A percentile compares a stretch with the other conserved stretches of the same genome.
Evolutionary conservation across 2,329 filamentous ascomycete species (phyloP).

Genomic region (Cladosporium sp.): DNA sequence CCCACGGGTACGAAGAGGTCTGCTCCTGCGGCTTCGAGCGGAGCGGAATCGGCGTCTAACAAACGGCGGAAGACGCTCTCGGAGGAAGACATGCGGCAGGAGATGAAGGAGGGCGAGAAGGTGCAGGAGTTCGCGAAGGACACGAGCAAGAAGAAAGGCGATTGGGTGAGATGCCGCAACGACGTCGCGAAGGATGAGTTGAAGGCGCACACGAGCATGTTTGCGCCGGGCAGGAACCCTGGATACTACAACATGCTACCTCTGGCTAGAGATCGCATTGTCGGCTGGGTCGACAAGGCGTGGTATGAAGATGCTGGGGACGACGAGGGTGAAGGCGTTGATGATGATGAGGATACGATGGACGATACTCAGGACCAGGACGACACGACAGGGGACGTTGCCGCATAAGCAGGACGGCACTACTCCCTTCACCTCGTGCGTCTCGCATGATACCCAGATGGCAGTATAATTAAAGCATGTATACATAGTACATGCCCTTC

Average conservation of each 20-base stretch:
- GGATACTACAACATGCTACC: slow-evolving; percentile 63
- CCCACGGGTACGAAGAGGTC: slow-evolving; percentile 22
- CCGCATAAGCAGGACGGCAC: too few relatives aligned
- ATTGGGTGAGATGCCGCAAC: slow-evolving; percentile 69
- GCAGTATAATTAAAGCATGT: too few relatives aligned
- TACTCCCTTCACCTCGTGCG: too few relatives aligned
- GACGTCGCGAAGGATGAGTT: slow-evolving; percentile 74
- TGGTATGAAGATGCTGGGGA: slow-evolving; percentile 26
- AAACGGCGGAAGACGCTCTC: slow-evolving; percentile 20
- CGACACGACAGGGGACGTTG: not conserved
- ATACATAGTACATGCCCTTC: too few relatives aligned
- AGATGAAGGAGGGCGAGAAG: slow-evolving; percentile 25
- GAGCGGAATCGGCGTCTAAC: slow-evolving; percentile 13
- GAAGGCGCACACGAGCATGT: slow-evolving; percentile 75
- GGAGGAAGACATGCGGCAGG: slow-evolving; percentile 24
- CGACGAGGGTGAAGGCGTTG: slow-evolving; percentile 14
- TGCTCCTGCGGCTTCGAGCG: slow-evolving; percentile 8
- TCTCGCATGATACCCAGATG: too few relatives aligned
- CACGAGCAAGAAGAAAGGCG: slow-evolving; percentile 35
- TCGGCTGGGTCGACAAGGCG: slow-evolving; percentile 48
- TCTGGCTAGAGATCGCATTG: slow-evolving; percentile 59
- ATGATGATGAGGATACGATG: slow-evolving; percentile 10
- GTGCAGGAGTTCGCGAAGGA: slow-evolving; percentile 30
- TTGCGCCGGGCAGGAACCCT: slow-evolving; percentile 64
- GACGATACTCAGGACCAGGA: not conserved